phyloP scores from a whole-genome alignment of 257 asterid genomes.

The Solanum neorickii region DNA sequence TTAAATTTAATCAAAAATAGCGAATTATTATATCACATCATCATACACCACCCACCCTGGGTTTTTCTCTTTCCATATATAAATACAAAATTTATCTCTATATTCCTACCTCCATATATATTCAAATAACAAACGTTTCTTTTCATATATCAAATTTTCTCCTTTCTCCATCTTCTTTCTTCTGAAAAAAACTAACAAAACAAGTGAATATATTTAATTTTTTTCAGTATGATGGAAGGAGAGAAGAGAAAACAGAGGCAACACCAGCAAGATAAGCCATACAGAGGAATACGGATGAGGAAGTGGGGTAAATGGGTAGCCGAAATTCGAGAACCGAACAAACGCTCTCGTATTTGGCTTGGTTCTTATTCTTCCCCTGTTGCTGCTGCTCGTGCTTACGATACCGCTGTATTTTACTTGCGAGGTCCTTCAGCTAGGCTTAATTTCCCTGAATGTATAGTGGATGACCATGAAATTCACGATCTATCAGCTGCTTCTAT shows the following conservation, averaged over 20 bases:
- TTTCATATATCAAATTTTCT: slow-evolving; percentile 1
- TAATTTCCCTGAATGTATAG: slow-evolving; percentile 63
- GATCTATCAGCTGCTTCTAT: slow-evolving; percentile 70
- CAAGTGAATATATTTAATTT: not conserved
- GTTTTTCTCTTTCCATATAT: not conserved
- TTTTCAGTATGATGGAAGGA: slow-evolving; percentile 7
- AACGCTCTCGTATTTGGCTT: slow-evolving; percentile 78
- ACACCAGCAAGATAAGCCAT: slow-evolving; percentile 42
- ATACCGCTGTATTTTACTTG: slow-evolving; percentile 67
- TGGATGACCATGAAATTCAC: slow-evolving; percentile 14
- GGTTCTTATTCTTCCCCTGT: slow-evolving; percentile 80
- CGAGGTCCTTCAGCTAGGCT: slow-evolving; percentile 81
- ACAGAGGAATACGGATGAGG: slow-evolving; percentile 80
- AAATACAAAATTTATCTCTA: not conserved
- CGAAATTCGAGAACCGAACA: slow-evolving; percentile 82
- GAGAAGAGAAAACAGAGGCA: slow-evolving; percentile 47
- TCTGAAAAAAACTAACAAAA: not conserved
- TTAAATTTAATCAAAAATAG: too few species aligned
- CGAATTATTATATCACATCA: too few species aligned
- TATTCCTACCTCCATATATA: slow-evolving; percentile 32
- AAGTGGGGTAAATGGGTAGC: slow-evolving; percentile 99
- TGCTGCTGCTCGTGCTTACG: slow-evolving; percentile 93
- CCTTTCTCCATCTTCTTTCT: slow-evolving; percentile 1
- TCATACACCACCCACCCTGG: not conserved
- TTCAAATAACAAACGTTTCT: slow-evolving; percentile 1